Evolutionary conservation across 1,284 basidiomycete species (phyloP).

Genomic region (Phylloporus sp.): DNA sequence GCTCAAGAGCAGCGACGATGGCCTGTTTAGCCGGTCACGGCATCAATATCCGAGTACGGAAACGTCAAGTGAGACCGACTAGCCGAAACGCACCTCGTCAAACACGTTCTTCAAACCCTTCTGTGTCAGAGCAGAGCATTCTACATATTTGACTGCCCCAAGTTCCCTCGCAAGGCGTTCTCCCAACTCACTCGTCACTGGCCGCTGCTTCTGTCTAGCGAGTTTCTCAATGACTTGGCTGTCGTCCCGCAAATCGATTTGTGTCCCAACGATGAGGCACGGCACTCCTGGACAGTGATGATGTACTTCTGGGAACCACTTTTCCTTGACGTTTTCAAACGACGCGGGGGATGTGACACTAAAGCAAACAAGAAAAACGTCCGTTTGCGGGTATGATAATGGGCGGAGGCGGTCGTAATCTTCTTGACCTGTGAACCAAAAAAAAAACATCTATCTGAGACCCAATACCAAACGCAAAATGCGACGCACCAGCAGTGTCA

Average conservation of each 20-base stretch:
- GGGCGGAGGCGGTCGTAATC: conserved; percentile 99
- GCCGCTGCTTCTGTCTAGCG: conserved; percentile 93
- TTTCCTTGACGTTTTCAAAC: conserved; percentile 99
- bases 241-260: conserved; percentile 97
- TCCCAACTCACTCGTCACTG: conserved; percentile 87
- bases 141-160: conserved; percentile 98
- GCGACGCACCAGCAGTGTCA: conserved; percentile 88
- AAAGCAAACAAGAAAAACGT: conserved; percentile 99
- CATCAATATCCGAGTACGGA: conserved; percentile 8
- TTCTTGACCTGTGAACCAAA: conserved; percentile 89
- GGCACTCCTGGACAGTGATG: conserved; percentile 99
- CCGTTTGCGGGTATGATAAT: conserved; percentile 99
- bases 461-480: neutral
- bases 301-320: conserved; percentile 99
- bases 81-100: conserved; percentile 77
- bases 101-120: conserved; percentile 99
- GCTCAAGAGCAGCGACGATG: conserved; percentile 97
- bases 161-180: conserved; percentile 94
- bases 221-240: conserved; percentile 93
- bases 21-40: conserved; percentile 59
- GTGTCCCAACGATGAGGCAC: conserved; percentile 98
- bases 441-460: conserved; percentile 3
- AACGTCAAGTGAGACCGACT: conserved; percentile 5
- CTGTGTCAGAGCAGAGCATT: conserved; percentile 98
- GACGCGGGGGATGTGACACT: conserved; percentile 98